Base-by-base conservation (phyloP, 805 yeast species). In the Yamadazyma takamatsuzukensis region DNA sequence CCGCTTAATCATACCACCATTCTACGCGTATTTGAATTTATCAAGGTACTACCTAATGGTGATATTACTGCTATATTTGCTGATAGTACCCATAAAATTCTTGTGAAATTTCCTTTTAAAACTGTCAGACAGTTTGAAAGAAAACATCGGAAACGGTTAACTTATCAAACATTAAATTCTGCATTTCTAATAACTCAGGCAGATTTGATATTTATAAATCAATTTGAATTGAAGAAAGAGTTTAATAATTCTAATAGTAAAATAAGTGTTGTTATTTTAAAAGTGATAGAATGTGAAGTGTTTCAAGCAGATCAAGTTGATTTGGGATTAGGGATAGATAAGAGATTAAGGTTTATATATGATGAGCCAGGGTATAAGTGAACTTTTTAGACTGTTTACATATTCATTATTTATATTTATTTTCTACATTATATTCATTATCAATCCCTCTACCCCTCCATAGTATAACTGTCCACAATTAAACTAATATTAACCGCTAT, bases 261-360 rank as follows among this genome's bases (percentile, higher is more conserved):
- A 10, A 31, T 41, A 18, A 53, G 51, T 29, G 25, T 55, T 2
- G 46, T 52, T 0, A 46, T 53, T n/a, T 33, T 64, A 13, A 60
- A 61, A 25, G 45, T 65, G 2, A 18, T 34, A 4, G 59, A 54
- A 11, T 48, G 65, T 16, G 53, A 50, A 2, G 40, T 63, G 13
- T 61, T 59, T 27, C 56, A 51, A 31, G 43, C 64, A 29, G 66
- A 64, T 34, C 62, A 54, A 34, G 37, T 50, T 27, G 13, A 19
- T 9, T 49, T 59, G 21, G 41, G 44, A 15, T 30, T 32, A 1
- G 29, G 18, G 13, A 18, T 44, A 16, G 61, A 60, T 17, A 50
- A 44, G 2, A 25, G 25, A 5, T 43, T 60, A 11, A 33, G 24
- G 17, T 51, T 53, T 22, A 37, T 61, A 1, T 59, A 61, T 37